Conservation (phyloP, 2,329 filamentous ascomycete genomes). For the Neopestalotiopsis sp. region DNA sequence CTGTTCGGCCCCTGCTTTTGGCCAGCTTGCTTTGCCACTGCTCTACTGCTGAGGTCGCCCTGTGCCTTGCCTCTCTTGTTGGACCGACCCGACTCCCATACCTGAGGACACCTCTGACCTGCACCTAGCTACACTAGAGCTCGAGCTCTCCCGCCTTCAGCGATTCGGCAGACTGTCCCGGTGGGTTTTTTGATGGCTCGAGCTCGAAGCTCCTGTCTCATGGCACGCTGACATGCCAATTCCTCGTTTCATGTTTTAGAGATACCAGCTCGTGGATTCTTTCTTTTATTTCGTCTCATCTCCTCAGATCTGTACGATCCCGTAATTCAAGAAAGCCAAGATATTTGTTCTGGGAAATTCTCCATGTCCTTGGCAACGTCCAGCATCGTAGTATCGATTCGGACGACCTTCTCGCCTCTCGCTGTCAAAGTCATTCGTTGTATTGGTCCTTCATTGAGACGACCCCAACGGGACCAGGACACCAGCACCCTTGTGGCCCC, state of each 20-base stretch:
- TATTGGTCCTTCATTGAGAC: neutral
- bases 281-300: constrained; percentile 6
- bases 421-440: neutral
- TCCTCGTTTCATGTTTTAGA: constrained; percentile 11
- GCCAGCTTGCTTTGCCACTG: too few relatives aligned
- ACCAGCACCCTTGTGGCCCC: neutral
- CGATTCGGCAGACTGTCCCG: neutral
- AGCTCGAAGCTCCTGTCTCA: constrained; percentile 4
- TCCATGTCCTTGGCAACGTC: neutral
- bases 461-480: neutral
- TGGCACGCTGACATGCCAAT: neutral
- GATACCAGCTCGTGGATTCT: neutral
- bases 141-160: neutral
- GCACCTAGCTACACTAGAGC: too few relatives aligned
- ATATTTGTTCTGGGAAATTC: neutral
- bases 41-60: neutral
- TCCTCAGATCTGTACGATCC: neutral
- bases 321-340: constrained; percentile 1
- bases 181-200: neutral
- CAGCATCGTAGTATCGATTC: neutral
- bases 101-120: neutral
- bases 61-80: neutral
- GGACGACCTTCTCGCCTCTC: neutral
- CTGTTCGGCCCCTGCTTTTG: too few relatives aligned
- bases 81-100: neutral